A percentile compares a stretch with the other conserved stretches of the same genome.
phyloP scores from a whole-genome alignment of 2,329 filamentous ascomycete species.

The Lasiodiplodia gonubiensis region DNA sequence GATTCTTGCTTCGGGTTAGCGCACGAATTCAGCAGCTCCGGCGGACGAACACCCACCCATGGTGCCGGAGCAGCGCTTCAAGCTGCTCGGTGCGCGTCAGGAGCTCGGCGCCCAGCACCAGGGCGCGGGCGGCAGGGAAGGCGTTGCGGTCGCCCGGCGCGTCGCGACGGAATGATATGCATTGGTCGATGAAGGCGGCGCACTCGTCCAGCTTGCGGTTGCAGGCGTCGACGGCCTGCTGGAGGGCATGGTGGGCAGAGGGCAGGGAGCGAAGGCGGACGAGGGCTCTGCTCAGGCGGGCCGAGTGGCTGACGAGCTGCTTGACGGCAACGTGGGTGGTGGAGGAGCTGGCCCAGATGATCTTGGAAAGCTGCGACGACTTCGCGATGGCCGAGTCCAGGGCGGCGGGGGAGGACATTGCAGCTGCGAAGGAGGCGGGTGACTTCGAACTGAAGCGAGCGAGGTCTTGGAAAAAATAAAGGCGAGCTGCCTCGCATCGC shows the following conservation, averaged over 20 bases:
- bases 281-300: slow-evolving; percentile 3
- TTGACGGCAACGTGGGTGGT: slow-evolving; percentile 19
- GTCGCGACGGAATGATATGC: slow-evolving; percentile 22
- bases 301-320: slow-evolving; percentile 14
- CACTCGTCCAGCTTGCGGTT: slow-evolving; percentile 17
- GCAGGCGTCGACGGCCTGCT: not conserved
- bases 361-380: slow-evolving; percentile 23
- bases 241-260: not conserved
- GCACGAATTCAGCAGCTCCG: not conserved
- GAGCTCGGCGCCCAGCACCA: slow-evolving; percentile 12
- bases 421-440: not conserved
- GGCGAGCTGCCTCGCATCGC: not conserved
- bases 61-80: not conserved
- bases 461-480: not conserved
- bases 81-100: slow-evolving; percentile 5
- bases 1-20: slow-evolving; percentile 9
- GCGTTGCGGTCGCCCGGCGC: slow-evolving; percentile 14
- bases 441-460: not conserved
- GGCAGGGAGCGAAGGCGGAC: slow-evolving; percentile 8
- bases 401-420: not conserved
- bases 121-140: slow-evolving; percentile 10
- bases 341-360: slow-evolving; percentile 21
- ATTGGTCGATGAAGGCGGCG: slow-evolving; percentile 7
- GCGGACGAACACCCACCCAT: slow-evolving; percentile 3
- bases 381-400: slow-evolving; percentile 24